Base-by-base conservation (phyloP, 139 green algal species). In the Penium margaritaceum region DNA sequence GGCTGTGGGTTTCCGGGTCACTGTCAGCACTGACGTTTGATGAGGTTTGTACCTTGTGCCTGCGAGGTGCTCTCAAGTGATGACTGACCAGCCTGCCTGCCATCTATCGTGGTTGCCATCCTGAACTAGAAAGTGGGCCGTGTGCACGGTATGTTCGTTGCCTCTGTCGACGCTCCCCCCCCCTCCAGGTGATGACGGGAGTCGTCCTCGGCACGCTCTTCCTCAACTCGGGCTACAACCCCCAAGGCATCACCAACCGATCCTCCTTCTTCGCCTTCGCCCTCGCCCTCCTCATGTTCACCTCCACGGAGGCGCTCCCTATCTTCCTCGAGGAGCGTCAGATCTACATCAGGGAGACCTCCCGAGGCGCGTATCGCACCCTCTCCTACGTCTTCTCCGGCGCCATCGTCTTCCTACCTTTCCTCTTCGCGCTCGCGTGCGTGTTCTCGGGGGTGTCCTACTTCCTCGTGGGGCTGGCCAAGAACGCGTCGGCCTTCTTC, bases 311-410 rank as follows among this genome's bases (percentile, higher is more conserved):
- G 43, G 77, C 36, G 21, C 77, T 83, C 12, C 77, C 77, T 17
- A 75, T 83, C 29, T 83, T 83, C 77, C 44, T 83, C 19, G 32
- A 64, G 17, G 77, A 83, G 67, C 29, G 63, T 21, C 72, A 83
- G 58, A 79, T 83, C 21, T 83, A 81, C 76, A 83, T 78, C 37
- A 63, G 77, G 0, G 77, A 83, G 43, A 83, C 76, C 0, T 84
- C 75, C 17, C 76, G 77, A 19, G 77, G 77, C 15, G 77, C 77
- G 19, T 83, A 83, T 47, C 75, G 77, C 63, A 75, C 76, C 1
- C 82, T 39, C 15, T 67, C 77, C 15, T 83, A 84, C 38, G 77
- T 82, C 36, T 15, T 83, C 30, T 32, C 77, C 24, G 65, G 76
- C 12, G 64, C 77, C 4, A 9, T 83, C 46, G 53, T 78, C 35